These are phyloP conservation scores for Penicillium hordei DNA, from an alignment of 2,329 filamentous ascomycete species.

Conservation along the genomic window DNA sequence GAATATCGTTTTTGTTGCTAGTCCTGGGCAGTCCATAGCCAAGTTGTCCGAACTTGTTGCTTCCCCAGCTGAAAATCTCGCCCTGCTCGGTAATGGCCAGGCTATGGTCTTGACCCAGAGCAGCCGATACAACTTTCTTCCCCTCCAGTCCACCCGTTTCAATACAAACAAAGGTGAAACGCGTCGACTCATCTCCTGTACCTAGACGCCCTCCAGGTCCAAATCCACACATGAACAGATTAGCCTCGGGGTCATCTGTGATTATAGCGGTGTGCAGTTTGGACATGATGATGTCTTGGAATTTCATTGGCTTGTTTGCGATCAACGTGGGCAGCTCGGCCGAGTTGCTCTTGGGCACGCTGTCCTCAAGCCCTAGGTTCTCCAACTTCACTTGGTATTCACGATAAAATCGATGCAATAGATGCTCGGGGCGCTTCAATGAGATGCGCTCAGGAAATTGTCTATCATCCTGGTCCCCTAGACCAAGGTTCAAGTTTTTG, in stretches of 20 bases:
- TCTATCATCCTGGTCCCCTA: conserved; percentile 93
- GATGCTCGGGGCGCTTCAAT: conserved; percentile 72
- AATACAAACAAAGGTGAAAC: conserved; percentile 81
- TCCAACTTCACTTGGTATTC: conserved; percentile 57
- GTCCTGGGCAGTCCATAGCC: conserved; percentile 73
- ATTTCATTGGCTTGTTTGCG: conserved; percentile 67
- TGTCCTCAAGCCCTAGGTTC: conserved; percentile 23
- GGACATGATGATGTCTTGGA: conserved; percentile 81
- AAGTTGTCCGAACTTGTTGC: conserved; percentile 79
- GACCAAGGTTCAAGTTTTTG: conserved; percentile 86
- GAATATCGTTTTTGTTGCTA: conserved; percentile 71
- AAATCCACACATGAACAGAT: conserved; percentile 89
- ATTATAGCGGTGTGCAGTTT: conserved; percentile 89
- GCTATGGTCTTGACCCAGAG: conserved; percentile 87
- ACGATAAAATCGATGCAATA: conserved; percentile 71
- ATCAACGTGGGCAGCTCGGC: conserved; percentile 70
- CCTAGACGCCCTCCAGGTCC: conserved; percentile 87
- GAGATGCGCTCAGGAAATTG: conserved; percentile 85
- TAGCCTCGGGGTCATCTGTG: conserved; percentile 82
- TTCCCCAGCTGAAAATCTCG: conserved; percentile 94
- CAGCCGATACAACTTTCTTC: conserved; percentile 72
- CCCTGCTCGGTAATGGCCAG: conserved; percentile 81
- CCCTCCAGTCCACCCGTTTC: conserved; percentile 70
- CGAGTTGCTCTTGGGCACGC: conserved; percentile 35
- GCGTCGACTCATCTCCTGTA: conserved; percentile 83